A percentile compares a stretch with the other conserved stretches of the same genome.
Evolutionary conservation across 768 basidiomycete genomes (phyloP).

Genomic region (Butyriboletus loyo): DNA sequence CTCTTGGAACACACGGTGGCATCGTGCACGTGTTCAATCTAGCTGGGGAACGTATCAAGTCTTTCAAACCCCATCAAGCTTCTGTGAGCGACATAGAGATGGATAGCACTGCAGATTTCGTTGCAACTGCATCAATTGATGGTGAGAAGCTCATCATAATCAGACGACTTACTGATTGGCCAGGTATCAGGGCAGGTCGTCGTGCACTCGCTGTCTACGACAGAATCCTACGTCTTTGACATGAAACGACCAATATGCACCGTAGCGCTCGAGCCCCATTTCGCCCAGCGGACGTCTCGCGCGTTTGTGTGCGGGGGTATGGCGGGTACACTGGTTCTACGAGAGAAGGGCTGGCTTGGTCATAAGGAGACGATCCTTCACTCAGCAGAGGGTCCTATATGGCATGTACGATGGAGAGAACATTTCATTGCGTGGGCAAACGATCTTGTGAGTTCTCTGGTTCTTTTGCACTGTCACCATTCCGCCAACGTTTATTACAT

Average conservation of each 20-base stretch:
- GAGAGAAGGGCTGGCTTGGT: constrained; percentile 96
- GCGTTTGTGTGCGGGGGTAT: constrained; percentile 90
- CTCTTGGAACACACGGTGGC: constrained; percentile 90
- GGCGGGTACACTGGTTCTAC: constrained; percentile 80
- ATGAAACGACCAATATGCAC: constrained; percentile 90
- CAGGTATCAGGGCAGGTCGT: constrained; percentile 76
- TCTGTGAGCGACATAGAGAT: constrained; percentile 83
- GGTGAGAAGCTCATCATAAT: constrained; percentile 46
- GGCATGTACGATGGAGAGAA: constrained; percentile 85
- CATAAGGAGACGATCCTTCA: constrained; percentile 87
- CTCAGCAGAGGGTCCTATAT: constrained; percentile 89
- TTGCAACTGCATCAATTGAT: constrained; percentile 91
- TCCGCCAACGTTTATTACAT: neutral
- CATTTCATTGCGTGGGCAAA: constrained; percentile 95
- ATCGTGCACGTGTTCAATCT: constrained; percentile 84
- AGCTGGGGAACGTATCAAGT: constrained; percentile 78
- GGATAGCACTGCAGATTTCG: constrained; percentile 82
- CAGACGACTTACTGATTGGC: constrained; percentile 49
- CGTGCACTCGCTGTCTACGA: constrained; percentile 74
- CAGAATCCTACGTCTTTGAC: constrained; percentile 83
- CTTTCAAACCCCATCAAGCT: constrained; percentile 86
- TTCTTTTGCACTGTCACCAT: neutral
- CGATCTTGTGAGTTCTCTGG: constrained; percentile 60
- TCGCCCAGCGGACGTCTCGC: constrained; percentile 71
- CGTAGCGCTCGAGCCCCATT: constrained; percentile 87